Conservation (phyloP, 257 asterid species). For the Striga asiatica region DNA sequence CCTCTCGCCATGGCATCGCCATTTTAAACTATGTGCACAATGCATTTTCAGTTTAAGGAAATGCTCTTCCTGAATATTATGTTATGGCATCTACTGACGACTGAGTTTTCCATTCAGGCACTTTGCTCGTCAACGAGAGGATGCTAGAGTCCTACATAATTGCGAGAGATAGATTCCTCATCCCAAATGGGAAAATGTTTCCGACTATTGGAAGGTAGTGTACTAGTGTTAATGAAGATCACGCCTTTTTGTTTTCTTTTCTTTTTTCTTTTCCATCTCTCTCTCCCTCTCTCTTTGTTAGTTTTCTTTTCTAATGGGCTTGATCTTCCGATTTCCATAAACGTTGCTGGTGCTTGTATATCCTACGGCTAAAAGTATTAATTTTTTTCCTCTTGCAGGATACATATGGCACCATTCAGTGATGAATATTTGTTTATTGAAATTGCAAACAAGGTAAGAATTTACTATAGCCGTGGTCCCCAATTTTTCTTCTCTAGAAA, state of each 20-base stretch:
- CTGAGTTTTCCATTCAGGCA: slow-evolving; percentile 49
- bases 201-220: slow-evolving; percentile 93
- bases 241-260: no score
- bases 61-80: slow-evolving; percentile 10
- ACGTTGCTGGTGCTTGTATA: not conserved
- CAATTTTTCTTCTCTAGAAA: not conserved
- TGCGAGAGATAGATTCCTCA: slow-evolving; percentile 96
- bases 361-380: slow-evolving; percentile 11
- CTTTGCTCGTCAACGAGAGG: slow-evolving; percentile 92
- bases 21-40: no score
- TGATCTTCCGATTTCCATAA: not conserved
- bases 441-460: slow-evolving; percentile 81
- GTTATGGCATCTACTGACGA: slow-evolving; percentile 6
- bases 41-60: not conserved
- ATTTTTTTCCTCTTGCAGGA: slow-evolving; percentile 47
- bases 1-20: no score
- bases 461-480: not conserved
- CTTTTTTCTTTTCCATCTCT: no score
- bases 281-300: no score
- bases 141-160: slow-evolving; percentile 95
- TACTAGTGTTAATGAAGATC: slow-evolving; percentile 10
- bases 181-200: slow-evolving; percentile 89
- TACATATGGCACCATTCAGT: slow-evolving; percentile 98
- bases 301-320: not conserved
- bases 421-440: slow-evolving; percentile 81